Evolutionary conservation across 768 basidiomycete species (phyloP), one percentile per base, ranked within the genome.

Genomic region (Leccinum rimulosum): DNA sequence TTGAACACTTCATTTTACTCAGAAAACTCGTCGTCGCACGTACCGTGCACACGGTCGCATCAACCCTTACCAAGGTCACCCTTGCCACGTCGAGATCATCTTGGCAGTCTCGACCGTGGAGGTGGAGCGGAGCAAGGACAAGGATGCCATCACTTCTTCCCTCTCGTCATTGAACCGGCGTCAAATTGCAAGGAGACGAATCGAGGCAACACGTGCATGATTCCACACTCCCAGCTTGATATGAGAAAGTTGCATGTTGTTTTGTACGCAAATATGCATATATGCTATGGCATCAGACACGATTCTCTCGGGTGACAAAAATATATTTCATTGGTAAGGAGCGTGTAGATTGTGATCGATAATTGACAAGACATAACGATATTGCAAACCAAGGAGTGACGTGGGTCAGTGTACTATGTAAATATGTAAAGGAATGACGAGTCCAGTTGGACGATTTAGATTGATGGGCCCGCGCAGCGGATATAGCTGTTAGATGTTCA

Each of bases 11-110:
- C 25, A 19, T 38, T 59, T 31, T 35, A n/a, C 9, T 22, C 57
- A 93, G 91, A 97, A 97, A 91, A 95, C 93, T 75, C 95, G 95
- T 77, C 93, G 97, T 74, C 93, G 97, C 74, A 99, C 97, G 65
- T 98, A 97, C 86, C 93, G 97, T 78, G 93, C 92, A 49, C 94
- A 95, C 70, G 93, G 93, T 85, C 89, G 93, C 59, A 95, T 95
- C 78, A 99, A 99, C 80, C 96, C 97, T 36, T 98, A 98, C 86
- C 93, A 97, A 77, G 96, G 96, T 47, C 93, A 95, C 78, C 97
- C 97, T 45, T 90, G 88, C 76, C 97, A 98, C 72, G 89, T 98
- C 64, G 96, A 98, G 75, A 86, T 95, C 73, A 93, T 98, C 74
- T 87, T 98, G 62, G 79, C 86, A 52, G 88, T 88, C 56, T 77